Conservation (phyloP, 805 yeast genomes). For the Saccharomycopsis synnaedendra region DNA sequence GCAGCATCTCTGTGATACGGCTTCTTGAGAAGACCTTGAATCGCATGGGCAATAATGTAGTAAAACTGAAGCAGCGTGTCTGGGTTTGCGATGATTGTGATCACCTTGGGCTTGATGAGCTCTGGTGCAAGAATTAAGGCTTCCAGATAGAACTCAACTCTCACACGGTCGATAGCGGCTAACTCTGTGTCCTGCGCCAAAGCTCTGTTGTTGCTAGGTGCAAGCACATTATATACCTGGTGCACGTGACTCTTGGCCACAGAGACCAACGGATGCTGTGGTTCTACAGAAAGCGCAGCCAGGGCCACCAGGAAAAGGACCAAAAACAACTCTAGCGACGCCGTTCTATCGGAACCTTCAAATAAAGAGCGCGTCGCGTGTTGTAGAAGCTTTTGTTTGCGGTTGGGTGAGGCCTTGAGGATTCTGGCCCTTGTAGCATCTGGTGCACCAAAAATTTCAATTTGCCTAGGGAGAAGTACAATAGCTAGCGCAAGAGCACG, state of each 20-base stretch:
- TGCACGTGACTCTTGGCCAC: slow-evolving; percentile 7
- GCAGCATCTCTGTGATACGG: slow-evolving; percentile 13
- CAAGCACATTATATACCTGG: slow-evolving; percentile 6
- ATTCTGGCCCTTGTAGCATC: neutral
- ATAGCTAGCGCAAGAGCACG: slow-evolving; percentile 10
- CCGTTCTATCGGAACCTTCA: slow-evolving; percentile 11
- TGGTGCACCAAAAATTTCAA: slow-evolving; percentile 6
- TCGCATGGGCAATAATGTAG: slow-evolving; percentile 9
- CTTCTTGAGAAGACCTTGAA: slow-evolving; percentile 4
- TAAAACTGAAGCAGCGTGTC: slow-evolving; percentile 13
- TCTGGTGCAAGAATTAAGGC: slow-evolving; percentile 15
- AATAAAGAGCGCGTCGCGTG: slow-evolving; percentile 2
- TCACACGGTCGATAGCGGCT: slow-evolving; percentile 11
- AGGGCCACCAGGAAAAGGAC: slow-evolving; percentile 12
- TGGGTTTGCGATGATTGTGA: slow-evolving; percentile 11
- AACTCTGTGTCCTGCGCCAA: slow-evolving; percentile 9
- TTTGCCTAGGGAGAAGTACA: slow-evolving; percentile 11
- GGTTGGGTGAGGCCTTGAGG: slow-evolving; percentile 2
- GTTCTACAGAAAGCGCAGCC: slow-evolving; percentile 10
- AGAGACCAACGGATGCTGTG: slow-evolving; percentile 8
- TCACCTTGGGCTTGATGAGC: slow-evolving; percentile 13
- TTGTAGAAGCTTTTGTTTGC: slow-evolving; percentile 13
- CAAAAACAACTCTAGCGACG: slow-evolving; percentile 13
- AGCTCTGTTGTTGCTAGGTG: slow-evolving; percentile 6
- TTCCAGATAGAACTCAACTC: slow-evolving; percentile 12